These are phyloP conservation scores for Psidium guajava DNA, from an alignment of 345 rosid genomes.

Conservation along the genomic window DNA sequence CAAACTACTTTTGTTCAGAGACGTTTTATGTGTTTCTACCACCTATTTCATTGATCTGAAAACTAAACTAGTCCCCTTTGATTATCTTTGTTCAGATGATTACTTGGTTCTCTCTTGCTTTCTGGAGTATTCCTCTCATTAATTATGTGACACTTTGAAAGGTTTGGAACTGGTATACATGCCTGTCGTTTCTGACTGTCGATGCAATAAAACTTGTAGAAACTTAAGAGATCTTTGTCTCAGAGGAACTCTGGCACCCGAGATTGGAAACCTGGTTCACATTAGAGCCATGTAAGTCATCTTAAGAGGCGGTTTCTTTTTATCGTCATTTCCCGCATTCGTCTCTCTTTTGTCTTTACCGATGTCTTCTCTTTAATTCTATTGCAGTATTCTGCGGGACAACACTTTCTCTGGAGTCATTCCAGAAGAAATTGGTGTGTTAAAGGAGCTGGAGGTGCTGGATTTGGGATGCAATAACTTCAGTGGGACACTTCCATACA, in stretches of 20 bases:
- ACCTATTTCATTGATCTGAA: background rate
- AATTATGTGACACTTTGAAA: background rate
- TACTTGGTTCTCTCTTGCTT: background rate
- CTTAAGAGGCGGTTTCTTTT: background rate
- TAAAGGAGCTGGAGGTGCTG: constrained; percentile 50
- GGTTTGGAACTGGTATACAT: background rate
- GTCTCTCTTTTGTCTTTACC: background rate
- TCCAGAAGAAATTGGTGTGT: constrained; percentile 39
- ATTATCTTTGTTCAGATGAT: background rate
- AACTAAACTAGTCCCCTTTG: background rate
- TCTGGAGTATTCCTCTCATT: background rate
- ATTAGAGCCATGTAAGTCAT: constrained; percentile 42
- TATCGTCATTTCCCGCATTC: background rate
- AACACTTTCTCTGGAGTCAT: constrained; percentile 45
- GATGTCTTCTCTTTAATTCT: background rate
- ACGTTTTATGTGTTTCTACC: background rate
- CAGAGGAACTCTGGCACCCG: constrained; percentile 47
- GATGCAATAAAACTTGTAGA: constrained; percentile 20
- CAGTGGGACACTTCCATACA: constrained; percentile 38
- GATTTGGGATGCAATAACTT: constrained; percentile 63
- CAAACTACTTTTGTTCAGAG: background rate
- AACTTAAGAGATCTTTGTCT: constrained; percentile 57
- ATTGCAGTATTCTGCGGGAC: constrained; percentile 46
- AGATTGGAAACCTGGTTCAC: constrained; percentile 33
- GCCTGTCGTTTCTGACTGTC: background rate